A percentile compares a stretch with the other conserved stretches of the same genome.
These are phyloP conservation scores for Carex parvula DNA, from an alignment of 176 grass and related monocot genomes.

Conservation along the genomic window DNA sequence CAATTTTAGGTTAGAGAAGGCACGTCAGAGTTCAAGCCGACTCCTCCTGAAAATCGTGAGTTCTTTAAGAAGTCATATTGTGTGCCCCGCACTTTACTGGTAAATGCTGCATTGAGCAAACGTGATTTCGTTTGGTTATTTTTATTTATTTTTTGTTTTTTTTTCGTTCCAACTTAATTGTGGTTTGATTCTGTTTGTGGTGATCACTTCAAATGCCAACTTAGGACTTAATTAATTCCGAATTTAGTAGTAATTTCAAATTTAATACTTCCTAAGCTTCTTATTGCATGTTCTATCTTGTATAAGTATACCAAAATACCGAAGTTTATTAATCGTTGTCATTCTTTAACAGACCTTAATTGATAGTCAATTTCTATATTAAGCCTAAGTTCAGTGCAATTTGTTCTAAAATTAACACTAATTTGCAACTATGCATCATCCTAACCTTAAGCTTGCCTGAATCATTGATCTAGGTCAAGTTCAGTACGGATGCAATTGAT, in stretches of 20 bases:
- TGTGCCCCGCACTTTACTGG: constrained; percentile 69
- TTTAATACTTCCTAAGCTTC: not conserved
- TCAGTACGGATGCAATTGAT: constrained; percentile 77
- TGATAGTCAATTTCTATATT: not conserved
- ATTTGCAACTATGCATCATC: not conserved
- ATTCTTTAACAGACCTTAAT: not conserved
- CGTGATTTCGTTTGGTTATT: not conserved
- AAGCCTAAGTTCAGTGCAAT: not conserved
- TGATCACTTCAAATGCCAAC: not conserved
- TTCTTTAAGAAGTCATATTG: constrained; percentile 81
- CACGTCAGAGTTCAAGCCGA: constrained; percentile 88
- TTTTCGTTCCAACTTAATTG: not conserved
- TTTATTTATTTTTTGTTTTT: not conserved
- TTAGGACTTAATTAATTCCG: not conserved
- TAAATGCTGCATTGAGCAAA: constrained; percentile 13
- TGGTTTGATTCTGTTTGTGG: not conserved
- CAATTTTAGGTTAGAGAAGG: constrained; percentile 63
- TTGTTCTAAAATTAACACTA: not conserved
- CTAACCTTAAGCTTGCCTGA: not conserved
- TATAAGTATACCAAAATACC: not conserved
- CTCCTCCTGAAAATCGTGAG: constrained; percentile 75
- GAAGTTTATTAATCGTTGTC: not conserved
- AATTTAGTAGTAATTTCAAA: not conserved
- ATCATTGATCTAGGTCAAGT: constrained; percentile 61
- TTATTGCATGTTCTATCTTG: not conserved